These are phyloP conservation scores for Holtermannia corniformis DNA, from an alignment of 768 basidiomycete genomes.

Conservation along the genomic window DNA sequence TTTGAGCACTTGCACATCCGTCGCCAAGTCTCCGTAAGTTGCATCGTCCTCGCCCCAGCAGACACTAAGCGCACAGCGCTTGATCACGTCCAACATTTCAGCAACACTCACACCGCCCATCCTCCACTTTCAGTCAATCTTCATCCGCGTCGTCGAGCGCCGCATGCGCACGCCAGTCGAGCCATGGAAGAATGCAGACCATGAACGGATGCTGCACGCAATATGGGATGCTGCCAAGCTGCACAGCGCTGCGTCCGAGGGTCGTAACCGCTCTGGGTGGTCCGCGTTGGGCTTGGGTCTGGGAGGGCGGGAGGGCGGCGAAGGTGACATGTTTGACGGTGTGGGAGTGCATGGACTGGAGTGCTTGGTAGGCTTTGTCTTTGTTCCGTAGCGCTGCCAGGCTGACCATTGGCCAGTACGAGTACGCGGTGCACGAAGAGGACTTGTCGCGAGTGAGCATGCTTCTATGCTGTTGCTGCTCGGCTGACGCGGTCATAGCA, in stretches of 20 bases:
- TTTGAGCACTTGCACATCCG: constrained; percentile 19
- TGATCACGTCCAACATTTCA: constrained; percentile 22
- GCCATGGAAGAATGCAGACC: constrained; percentile 13
- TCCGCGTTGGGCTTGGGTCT: constrained; percentile 14
- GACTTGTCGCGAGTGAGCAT: constrained; percentile 25
- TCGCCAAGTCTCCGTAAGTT: constrained; percentile 24
- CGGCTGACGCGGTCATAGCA: constrained; percentile 14
- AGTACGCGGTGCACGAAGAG: constrained; percentile 27
- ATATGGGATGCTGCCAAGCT: constrained; percentile 21
- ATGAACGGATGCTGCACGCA: constrained; percentile 28
- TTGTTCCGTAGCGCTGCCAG: background rate
- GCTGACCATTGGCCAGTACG: constrained; percentile 15
- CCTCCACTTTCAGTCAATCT: constrained; percentile 29
- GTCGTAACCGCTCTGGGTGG: constrained; percentile 17
- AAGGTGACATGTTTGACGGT: constrained; percentile 27
- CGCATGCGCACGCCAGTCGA: constrained; percentile 14
- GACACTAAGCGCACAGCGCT: constrained; percentile 15
- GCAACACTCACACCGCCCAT: background rate
- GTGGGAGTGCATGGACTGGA: constrained; percentile 29
- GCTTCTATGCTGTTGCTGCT: background rate
- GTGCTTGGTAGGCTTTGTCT: constrained; percentile 19
- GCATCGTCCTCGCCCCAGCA: background rate
- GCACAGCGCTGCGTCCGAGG: background rate
- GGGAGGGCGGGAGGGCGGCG: constrained; percentile 10
- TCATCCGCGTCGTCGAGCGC: constrained; percentile 25